Evolutionary conservation across 805 yeast species (phyloP).

Genomic region (Candida chilensis): DNA sequence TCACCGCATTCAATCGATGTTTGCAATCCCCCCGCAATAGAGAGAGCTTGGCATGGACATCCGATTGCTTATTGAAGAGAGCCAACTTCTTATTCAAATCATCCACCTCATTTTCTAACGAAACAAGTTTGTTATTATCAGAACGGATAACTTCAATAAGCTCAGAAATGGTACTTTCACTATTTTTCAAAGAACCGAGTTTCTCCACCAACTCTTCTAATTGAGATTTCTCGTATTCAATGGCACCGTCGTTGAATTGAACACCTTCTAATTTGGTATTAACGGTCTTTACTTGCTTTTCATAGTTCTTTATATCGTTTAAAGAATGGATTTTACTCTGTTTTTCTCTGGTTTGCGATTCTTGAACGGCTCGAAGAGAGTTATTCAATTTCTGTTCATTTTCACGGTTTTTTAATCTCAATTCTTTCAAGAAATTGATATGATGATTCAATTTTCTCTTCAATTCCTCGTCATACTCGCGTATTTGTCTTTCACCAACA

Average conservation of each 20-base stretch:
- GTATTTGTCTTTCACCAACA: no score
- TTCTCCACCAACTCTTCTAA: conserved; percentile 27
- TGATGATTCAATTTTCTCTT: no score
- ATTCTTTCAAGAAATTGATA: no score
- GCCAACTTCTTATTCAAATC: conserved; percentile 39
- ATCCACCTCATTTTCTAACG: conserved; percentile 39
- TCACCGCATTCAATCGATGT: conserved; percentile 16
- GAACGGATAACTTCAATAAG: conserved; percentile 23
- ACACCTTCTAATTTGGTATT: conserved; percentile 26
- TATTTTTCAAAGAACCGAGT: conserved; percentile 17
- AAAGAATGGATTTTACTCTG: conserved; percentile 30
- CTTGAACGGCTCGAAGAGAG: conserved; percentile 8
- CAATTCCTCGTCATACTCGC: no score
- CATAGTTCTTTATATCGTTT: conserved; percentile 26
- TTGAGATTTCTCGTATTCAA: conserved; percentile 34
- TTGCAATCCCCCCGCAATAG: conserved; percentile 29
- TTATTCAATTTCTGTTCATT: conserved; percentile 5
- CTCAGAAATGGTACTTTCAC: conserved; percentile 11
- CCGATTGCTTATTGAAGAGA: conserved; percentile 47
- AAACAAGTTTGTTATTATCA: conserved; percentile 22
- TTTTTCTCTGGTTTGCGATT: conserved; percentile 24
- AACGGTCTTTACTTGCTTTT: conserved; percentile 23
- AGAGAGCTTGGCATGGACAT: conserved; percentile 43
- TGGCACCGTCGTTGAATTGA: conserved; percentile 31
- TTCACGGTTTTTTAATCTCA: conserved; percentile 4